These are phyloP conservation scores for Canna indica DNA, from an alignment of 176 grass and related monocot genomes.

Conservation along the genomic window DNA sequence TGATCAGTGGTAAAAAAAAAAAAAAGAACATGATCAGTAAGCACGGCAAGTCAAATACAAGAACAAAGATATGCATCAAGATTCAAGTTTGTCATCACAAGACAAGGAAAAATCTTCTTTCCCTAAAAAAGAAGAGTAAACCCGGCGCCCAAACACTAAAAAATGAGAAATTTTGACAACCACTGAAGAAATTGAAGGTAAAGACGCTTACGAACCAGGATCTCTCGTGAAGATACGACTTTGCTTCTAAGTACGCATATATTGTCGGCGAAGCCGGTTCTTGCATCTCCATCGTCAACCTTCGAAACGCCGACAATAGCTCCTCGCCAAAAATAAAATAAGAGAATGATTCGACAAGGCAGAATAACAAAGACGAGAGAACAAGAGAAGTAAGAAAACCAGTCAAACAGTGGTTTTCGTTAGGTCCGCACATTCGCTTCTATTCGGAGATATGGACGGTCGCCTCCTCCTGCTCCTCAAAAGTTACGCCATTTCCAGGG, in stretches of 20 bases:
- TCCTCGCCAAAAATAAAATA: background rate
- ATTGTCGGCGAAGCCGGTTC: background rate
- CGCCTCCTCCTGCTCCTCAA: background rate
- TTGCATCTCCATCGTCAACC: background rate
- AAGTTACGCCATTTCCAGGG: background rate
- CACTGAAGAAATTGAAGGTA: no score
- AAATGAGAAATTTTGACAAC: background rate
- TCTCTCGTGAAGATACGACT: background rate
- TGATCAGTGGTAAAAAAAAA: no score
- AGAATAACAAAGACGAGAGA: background rate
- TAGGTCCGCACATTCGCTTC: background rate
- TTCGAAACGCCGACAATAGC: background rate
- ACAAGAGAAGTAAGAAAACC: background rate
- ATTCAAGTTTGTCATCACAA: no score
- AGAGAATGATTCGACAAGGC: background rate
- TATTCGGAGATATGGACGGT: background rate
- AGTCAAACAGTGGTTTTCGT: constrained; percentile 8
- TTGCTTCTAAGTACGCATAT: background rate
- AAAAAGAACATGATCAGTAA: no score
- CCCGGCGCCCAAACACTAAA: background rate
- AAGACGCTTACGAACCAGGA: background rate
- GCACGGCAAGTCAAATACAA: background rate
- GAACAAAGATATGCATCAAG: background rate
- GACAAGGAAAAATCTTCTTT: background rate
- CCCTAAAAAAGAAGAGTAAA: background rate